Percentiles rank a stretch among this genome's conserved stretches.
phyloP scores from a whole-genome alignment of 139 green algal species.

The Chlamydomonas sp. region DNA sequence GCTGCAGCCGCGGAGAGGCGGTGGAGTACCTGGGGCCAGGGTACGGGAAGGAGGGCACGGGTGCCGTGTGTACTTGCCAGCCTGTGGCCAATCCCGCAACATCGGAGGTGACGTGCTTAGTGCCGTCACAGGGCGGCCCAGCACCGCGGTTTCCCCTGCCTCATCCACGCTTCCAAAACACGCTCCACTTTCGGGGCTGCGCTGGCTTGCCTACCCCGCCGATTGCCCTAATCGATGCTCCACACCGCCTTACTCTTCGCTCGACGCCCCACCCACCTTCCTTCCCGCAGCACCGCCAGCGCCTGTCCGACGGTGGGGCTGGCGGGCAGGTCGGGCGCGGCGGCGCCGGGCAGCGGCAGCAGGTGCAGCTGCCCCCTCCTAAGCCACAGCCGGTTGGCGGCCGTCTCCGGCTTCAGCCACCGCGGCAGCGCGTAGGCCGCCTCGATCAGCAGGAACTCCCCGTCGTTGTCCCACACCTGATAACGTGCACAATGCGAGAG shows the following conservation, averaged over 20 bases:
- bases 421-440: constrained; percentile 84
- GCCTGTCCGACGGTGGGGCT: constrained; percentile 52
- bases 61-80: no score
- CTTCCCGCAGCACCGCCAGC: constrained; percentile 51
- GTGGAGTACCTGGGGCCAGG: background rate
- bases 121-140: no score
- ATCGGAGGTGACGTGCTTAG: no score
- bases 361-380: constrained; percentile 70
- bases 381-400: constrained; percentile 83
- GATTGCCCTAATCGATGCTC: background rate
- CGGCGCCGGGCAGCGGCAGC: constrained; percentile 65
- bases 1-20: constrained; percentile 12
- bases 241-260: background rate
- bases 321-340: constrained; percentile 48
- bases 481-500: no score
- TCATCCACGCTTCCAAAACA: no score
- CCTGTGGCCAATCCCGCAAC: no score
- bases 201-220: no score
- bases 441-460: constrained; percentile 97
- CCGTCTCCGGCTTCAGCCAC: constrained; percentile 80
- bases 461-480: constrained; percentile 92
- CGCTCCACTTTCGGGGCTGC: no score
- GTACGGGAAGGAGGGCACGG: background rate
- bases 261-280: background rate
- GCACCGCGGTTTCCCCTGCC: no score